Base-by-base conservation (phyloP, 352 stramenopile genomes). In the Phytophthora fragariaefolia region DNA sequence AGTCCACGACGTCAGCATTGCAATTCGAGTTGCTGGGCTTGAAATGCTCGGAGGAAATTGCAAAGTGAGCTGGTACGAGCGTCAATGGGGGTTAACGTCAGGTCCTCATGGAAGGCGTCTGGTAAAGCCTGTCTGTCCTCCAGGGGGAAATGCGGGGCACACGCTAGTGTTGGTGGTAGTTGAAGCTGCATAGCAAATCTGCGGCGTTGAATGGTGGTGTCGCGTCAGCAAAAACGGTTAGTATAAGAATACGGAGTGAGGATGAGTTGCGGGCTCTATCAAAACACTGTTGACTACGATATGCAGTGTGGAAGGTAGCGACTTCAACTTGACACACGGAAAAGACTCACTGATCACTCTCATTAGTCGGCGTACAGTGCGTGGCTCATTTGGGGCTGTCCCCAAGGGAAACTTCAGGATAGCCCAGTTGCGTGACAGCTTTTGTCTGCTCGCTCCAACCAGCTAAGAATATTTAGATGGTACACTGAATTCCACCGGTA, bases 1-100 rank as follows among this genome's bases (percentile, higher is more conserved):
- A 32, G 72, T 10, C 70, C 74, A 85, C 56, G 63, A 74, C 28
- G 67, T 80, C 60, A 83, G 28, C 73, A 84, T 83, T 2, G n/a
- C 46, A 30, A 32, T 27, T 53, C n/a, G 32, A 38, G 42, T n/a
- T 7, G 23, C 23, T n/a, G 18, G 22, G 57, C 22, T 18, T 74
- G 27, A 30, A 42, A 54, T 48, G 43, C 38, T n/a, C 27, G 17
- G 47, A 18, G 61, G 30, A 68, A 48, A 66, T 75, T 73, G 40
- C 27, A 60, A 73, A 83, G 77, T 82, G 77, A 58, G 30, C 42
- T 49, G n/a, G n/a, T n/a, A n/a, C n/a, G n/a, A n/a, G n/a, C n/a
- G n/a, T n/a, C n/a, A n/a, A n/a, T n/a, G n/a, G n/a, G n/a, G n/a
- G n/a, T n/a, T n/a, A n/a, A n/a, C n/a, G n/a, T n/a, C n/a, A n/a